Evolutionary conservation across 768 basidiomycete genomes (phyloP).

Genomic region (Boletus tylopilopsis): DNA sequence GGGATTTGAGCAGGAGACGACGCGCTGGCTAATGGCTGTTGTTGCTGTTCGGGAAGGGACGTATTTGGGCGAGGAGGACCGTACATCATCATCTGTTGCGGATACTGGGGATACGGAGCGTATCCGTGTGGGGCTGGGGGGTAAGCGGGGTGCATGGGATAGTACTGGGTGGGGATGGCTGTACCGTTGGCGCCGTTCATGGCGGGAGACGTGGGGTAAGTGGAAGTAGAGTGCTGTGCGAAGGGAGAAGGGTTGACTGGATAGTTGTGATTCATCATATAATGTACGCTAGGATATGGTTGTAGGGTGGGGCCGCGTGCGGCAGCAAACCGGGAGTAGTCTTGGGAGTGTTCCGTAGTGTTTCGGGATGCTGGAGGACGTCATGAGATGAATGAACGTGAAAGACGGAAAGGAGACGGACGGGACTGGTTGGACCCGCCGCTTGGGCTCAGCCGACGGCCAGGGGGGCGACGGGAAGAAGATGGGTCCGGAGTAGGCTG

Average conservation of each 20-base stretch:
- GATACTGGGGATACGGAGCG: slow-evolving; percentile 56
- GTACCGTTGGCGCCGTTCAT: slow-evolving; percentile 40
- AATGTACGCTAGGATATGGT: slow-evolving; percentile 53
- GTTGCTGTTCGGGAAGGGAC: slow-evolving; percentile 33
- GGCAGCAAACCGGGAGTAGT: slow-evolving; percentile 30
- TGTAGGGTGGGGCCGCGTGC: slow-evolving; percentile 44
- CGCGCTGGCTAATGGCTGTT: slow-evolving; percentile 29
- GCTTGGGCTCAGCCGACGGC: slow-evolving; percentile 25
- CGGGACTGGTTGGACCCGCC: slow-evolving; percentile 18
- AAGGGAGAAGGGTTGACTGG: slow-evolving; percentile 55
- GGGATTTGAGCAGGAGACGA: slow-evolving; percentile 33
- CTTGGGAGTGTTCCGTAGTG: slow-evolving; percentile 20
- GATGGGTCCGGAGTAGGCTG: slow-evolving; percentile 20
- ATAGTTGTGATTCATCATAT: slow-evolving; percentile 70
- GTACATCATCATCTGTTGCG: slow-evolving; percentile 68
- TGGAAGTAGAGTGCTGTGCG: slow-evolving; percentile 39
- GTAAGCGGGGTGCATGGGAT: slow-evolving; percentile 57
- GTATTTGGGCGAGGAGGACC: slow-evolving; percentile 38
- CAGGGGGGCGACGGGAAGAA: slow-evolving; percentile 25
- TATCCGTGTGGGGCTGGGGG: slow-evolving; percentile 37
- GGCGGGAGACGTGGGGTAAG: slow-evolving; percentile 28
- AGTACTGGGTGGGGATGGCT: slow-evolving; percentile 46
- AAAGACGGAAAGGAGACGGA: slow-evolving; percentile 9
- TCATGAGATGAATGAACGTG: slow-evolving; percentile 6
- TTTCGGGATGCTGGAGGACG: slow-evolving; percentile 16